Conservation (phyloP, 2,329 filamentous ascomycete genomes). For the Ophiostoma quercus region DNA sequence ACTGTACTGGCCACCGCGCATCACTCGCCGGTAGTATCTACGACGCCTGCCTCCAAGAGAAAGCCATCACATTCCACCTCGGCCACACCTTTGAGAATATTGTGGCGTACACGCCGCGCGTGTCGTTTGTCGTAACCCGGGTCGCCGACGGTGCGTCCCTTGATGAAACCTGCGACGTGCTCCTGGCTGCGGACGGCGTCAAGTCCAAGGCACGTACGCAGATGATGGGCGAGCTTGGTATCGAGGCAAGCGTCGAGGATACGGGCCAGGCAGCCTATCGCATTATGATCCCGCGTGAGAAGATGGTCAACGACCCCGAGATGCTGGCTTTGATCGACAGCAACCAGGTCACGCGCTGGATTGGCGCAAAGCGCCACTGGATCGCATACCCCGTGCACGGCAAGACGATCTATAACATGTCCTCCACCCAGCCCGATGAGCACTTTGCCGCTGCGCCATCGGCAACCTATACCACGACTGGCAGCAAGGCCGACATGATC, state of each 20-base stretch:
- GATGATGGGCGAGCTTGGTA: slow-evolving; percentile 50
- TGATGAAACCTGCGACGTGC: neutral
- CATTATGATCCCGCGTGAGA: slow-evolving; percentile 65
- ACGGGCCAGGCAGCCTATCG: slow-evolving; percentile 74
- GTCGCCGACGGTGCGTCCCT: neutral
- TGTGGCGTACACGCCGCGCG: neutral
- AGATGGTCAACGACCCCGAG: slow-evolving; percentile 63
- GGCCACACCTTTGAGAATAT: neutral
- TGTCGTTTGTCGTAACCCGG: neutral
- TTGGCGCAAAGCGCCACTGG: slow-evolving; percentile 68
- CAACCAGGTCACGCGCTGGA: slow-evolving; percentile 67
- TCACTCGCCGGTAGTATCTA: neutral
- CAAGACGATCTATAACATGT: slow-evolving; percentile 62
- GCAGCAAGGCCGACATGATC: neutral
- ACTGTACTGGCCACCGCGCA: slow-evolving; percentile 41
- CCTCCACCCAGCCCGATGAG: slow-evolving; percentile 35
- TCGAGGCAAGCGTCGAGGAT: slow-evolving; percentile 47
- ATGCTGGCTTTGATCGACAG: slow-evolving; percentile 60
- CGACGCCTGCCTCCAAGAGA: neutral
- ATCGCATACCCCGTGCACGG: slow-evolving; percentile 70
- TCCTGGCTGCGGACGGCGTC: neutral
- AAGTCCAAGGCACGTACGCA: slow-evolving; percentile 47
- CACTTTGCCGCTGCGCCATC: neutral
- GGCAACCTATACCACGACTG: neutral
- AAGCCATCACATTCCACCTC: neutral